Conservation (phyloP, 129 eudicot genomes). For the Arctium lappa region DNA sequence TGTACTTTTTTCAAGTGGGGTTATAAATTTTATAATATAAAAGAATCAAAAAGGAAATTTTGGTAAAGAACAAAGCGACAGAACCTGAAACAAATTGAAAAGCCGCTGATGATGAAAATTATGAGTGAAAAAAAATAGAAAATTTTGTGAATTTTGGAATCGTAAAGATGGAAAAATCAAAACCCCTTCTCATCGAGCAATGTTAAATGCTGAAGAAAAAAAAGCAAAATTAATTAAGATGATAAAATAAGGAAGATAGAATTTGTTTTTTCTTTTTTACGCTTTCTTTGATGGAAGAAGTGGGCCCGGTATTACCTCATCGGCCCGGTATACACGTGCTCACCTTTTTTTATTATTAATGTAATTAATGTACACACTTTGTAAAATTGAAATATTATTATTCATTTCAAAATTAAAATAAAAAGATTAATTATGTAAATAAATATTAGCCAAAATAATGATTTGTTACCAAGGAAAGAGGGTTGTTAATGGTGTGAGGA, state of each 20-base stretch:
- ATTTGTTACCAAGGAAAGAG: too few relatives aligned
- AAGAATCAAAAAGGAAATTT: slow-evolving; percentile 12
- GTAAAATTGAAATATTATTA: not conserved
- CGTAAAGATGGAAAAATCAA: not conserved
- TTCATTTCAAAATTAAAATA: too few relatives aligned
- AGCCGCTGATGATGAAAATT: not conserved
- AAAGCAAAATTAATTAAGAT: not conserved
- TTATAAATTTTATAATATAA: slow-evolving; percentile 6
- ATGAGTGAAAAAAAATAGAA: not conserved
- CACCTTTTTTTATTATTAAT: not conserved
- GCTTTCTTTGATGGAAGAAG: slow-evolving; percentile 9
- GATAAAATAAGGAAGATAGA: not conserved
- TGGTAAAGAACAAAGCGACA: slow-evolving; percentile 14
- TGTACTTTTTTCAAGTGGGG: slow-evolving; percentile 7
- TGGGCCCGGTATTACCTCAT: slow-evolving; percentile 16
- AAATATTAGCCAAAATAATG: too few relatives aligned
- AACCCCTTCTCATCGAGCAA: slow-evolving; percentile 12
- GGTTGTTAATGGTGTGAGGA: too few relatives aligned
- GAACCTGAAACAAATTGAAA: slow-evolving; percentile 13
- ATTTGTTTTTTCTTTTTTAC: not conserved
- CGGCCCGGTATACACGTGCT: slow-evolving; percentile 29
- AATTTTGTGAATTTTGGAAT: not conserved
- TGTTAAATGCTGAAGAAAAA: not conserved
- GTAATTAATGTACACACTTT: not conserved
- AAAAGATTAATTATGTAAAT: too few relatives aligned